A percentile compares a stretch with the other conserved stretches of the same genome.
phyloP scores from a whole-genome alignment of 1,284 basidiomycete species.

The Cutaneotrichosporon cyanovorans region DNA sequence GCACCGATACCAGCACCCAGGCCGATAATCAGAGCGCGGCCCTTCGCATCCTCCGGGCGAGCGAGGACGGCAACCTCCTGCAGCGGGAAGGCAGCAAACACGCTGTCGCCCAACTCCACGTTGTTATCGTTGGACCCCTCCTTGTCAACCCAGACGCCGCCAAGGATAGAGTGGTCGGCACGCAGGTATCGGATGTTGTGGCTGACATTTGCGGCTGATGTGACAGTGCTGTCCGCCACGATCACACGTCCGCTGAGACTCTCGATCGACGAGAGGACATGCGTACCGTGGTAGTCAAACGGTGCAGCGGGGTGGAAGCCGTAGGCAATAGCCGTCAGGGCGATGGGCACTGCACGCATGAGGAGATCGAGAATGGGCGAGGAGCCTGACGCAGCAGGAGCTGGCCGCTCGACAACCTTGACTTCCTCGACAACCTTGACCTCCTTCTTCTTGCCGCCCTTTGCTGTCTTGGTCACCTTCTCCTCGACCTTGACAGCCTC shows the following conservation, averaged over 20 bases:
- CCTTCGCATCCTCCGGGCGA: neutral
- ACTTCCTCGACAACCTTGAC: neutral
- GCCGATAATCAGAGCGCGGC: conserved; percentile 49
- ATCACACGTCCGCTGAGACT: conserved; percentile 68
- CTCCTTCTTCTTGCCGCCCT: no score
- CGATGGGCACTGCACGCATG: neutral
- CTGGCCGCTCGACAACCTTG: neutral
- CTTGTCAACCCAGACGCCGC: conserved; percentile 69
- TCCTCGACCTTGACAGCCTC: neutral
- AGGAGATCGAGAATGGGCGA: neutral
- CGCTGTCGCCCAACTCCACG: conserved; percentile 56
- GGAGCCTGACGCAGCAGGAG: neutral
- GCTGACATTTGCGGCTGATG: conserved; percentile 5
- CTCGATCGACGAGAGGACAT: conserved; percentile 41
- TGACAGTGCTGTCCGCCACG: conserved; percentile 60
- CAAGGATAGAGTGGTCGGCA: conserved; percentile 78
- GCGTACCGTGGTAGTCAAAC: neutral
- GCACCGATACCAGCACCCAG: conserved; percentile 76
- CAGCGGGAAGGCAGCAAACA: conserved; percentile 73
- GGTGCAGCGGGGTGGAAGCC: neutral
- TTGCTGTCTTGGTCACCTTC: no score
- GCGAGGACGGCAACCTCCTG: conserved; percentile 64
- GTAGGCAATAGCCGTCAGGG: neutral
- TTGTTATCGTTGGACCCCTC: conserved; percentile 30
- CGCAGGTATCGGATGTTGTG: conserved; percentile 68